Percentiles rank a stretch among this genome's conserved stretches.
Conservation (phyloP, 768 basidiomycete genomes). For the Sporobolomyces pararoseus region DNA sequence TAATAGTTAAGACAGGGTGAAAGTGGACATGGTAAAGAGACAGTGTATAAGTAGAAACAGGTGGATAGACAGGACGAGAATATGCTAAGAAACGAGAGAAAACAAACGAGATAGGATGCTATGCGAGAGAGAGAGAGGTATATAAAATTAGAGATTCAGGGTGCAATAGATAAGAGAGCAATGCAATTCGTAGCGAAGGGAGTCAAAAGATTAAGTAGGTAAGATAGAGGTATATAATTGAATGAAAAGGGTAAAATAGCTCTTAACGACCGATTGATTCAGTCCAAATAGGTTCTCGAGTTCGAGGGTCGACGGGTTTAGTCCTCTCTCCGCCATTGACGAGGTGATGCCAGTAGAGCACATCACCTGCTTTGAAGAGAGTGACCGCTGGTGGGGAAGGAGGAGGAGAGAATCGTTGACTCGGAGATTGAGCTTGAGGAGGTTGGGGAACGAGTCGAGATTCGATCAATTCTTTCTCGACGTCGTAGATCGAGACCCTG, state of each 20-base stretch:
- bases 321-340: constrained; percentile 35
- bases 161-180: too few species aligned
- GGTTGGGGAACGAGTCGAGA: constrained; percentile 4
- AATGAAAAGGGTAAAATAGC: neutral
- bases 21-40: neutral
- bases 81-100: too few species aligned
- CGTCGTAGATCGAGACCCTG: constrained; percentile 11
- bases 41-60: neutral
- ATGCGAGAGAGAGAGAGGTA: neutral
- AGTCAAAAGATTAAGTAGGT: neutral
- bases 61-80: neutral
- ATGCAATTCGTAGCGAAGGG: neutral
- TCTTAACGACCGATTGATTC: constrained; percentile 6
- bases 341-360: constrained; percentile 44
- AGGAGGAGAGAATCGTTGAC: too few species aligned
- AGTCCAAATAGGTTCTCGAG: constrained; percentile 6
- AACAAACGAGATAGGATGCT: neutral
- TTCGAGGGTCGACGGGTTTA: constrained; percentile 32
- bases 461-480: constrained; percentile 17
- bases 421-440: neutral
- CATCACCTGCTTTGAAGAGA: constrained; percentile 33
- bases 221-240: neutral
- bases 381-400: neutral
- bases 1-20: neutral
- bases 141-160: neutral